Conservation (phyloP, 1,284 basidiomycete genomes). For the Rhodotorula sp. region DNA sequence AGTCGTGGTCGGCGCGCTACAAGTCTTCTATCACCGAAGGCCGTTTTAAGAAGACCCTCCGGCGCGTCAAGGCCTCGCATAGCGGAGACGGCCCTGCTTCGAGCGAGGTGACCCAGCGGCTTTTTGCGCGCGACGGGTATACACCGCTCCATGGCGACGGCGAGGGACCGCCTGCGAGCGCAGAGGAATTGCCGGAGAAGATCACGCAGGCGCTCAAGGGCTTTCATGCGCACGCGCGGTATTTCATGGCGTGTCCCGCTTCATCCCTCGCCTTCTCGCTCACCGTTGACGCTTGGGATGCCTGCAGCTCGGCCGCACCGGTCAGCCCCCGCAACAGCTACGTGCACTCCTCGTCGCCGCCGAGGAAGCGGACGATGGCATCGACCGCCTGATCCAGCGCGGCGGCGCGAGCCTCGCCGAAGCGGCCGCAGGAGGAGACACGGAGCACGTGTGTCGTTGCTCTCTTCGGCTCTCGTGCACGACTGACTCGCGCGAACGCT, state of each 20-base stretch:
- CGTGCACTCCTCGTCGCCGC: conserved; percentile 23
- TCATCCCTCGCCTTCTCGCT: neutral
- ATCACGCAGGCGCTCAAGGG: conserved; percentile 18
- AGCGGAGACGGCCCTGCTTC: neutral
- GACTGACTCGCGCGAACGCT: too few relatives aligned
- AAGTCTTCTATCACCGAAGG: conserved; percentile 21
- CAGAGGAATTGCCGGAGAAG: conserved; percentile 23
- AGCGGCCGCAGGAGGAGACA: conserved; percentile 7
- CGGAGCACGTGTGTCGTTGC: conserved; percentile 15
- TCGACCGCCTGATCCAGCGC: conserved; percentile 6
- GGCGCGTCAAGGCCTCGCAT: neutral
- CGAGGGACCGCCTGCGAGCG: neutral
- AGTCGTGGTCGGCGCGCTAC: conserved; percentile 34
- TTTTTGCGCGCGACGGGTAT: neutral
- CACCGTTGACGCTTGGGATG: neutral
- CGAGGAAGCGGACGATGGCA: conserved; percentile 6
- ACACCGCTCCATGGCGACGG: neutral
- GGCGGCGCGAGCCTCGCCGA: conserved; percentile 16
- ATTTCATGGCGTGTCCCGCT: conserved; percentile 25
- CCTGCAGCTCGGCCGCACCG: conserved; percentile 26
- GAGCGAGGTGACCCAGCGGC: neutral
- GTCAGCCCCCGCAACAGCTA: conserved; percentile 16
- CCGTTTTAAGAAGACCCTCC: neutral
- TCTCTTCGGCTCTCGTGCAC: too few relatives aligned
- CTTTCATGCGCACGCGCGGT: conserved; percentile 36